Conservation (phyloP, 768 basidiomycete genomes). For the Termitomyces sp. region DNA sequence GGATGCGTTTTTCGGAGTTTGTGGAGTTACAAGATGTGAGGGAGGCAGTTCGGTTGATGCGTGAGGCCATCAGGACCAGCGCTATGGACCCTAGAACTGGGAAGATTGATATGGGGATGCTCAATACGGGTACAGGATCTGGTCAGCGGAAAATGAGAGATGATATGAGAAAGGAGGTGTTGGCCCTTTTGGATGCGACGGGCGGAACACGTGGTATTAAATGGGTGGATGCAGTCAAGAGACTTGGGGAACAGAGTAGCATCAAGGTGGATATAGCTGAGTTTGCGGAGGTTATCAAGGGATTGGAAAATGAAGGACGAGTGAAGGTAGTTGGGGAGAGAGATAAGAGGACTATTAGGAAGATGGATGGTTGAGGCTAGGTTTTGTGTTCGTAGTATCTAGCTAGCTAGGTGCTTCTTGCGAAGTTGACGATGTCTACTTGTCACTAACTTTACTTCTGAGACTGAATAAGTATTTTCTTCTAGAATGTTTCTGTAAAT, state of each 20-base stretch:
- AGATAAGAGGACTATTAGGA: conserved; percentile 77
- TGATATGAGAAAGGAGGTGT: conserved; percentile 85
- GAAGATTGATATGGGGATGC: conserved; percentile 94
- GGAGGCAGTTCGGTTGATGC: conserved; percentile 93
- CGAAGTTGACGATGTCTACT: too few relatives aligned
- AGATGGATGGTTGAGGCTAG: conserved; percentile 43
- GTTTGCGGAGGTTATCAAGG: conserved; percentile 76
- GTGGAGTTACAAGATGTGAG: conserved; percentile 86
- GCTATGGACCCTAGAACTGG: conserved; percentile 96
- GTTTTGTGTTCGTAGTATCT: neutral
- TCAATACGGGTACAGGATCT: conserved; percentile 89
- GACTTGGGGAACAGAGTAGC: conserved; percentile 80
- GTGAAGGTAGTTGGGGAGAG: conserved; percentile 86
- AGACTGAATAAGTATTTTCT: too few relatives aligned
- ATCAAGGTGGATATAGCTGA: conserved; percentile 76
- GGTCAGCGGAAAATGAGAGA: conserved; percentile 83
- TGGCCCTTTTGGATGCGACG: conserved; percentile 56
- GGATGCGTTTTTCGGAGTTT: conserved; percentile 88
- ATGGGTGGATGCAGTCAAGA: conserved; percentile 81
- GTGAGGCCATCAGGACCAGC: conserved; percentile 90
- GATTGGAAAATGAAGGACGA: conserved; percentile 80
- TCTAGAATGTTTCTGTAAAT: too few relatives aligned
- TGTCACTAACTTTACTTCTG: too few relatives aligned
- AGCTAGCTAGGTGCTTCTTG: too few relatives aligned
- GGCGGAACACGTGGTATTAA: conserved; percentile 62